Evolutionary conservation across 78 protist genomes (phyloP).

Genomic region (Planoprotostelium fungivorum): DNA sequence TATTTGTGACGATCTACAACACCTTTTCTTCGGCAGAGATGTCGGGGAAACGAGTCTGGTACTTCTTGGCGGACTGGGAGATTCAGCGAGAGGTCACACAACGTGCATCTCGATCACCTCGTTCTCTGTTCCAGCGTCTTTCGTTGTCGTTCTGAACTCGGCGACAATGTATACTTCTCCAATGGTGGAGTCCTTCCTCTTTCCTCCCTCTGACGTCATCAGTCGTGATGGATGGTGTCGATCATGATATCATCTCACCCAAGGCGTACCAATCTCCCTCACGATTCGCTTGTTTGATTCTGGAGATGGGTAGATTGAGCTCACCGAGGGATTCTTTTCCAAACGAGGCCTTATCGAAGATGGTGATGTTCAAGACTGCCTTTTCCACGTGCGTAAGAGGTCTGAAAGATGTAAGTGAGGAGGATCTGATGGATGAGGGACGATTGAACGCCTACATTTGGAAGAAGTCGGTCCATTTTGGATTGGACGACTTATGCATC

Average conservation of each 20-base stretch:
- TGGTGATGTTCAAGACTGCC: neutral
- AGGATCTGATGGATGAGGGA: neutral
- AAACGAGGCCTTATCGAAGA: neutral
- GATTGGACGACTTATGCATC: neutral
- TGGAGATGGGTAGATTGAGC: neutral
- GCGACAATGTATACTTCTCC: neutral
- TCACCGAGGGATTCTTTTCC: neutral
- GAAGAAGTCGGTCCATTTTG: neutral
- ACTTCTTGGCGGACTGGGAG: neutral
- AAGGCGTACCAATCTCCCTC: neutral
- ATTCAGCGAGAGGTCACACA: neutral
- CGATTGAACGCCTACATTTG: neutral
- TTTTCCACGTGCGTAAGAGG: neutral
- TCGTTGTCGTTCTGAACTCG: neutral
- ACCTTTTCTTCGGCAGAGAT: neutral
- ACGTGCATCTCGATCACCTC: neutral
- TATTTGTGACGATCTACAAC: neutral
- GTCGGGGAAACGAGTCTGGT: neutral
- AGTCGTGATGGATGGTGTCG: neutral
- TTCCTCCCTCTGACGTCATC: neutral
- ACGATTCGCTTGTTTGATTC: neutral
- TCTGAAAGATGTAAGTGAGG: neutral
- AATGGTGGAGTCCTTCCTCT: neutral
- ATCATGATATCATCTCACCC: neutral
- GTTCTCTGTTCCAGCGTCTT: neutral